Conservation (phyloP, 768 basidiomycete species). For the Lepiota venenata region DNA sequence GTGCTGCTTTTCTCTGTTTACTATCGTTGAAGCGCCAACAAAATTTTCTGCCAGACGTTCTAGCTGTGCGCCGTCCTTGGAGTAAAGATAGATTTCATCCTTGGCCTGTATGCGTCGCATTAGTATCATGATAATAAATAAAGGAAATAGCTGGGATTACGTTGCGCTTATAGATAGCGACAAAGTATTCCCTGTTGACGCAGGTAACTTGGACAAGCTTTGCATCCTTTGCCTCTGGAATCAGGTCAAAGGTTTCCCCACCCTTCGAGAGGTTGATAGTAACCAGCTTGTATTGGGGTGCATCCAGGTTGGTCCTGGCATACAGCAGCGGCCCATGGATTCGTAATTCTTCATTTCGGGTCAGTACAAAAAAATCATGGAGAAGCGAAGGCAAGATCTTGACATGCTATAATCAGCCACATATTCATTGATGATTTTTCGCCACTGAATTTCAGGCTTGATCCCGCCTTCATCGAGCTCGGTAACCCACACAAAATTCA, state of each 20-base stretch:
- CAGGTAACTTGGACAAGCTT: constrained; percentile 1
- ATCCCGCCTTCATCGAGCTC: constrained; percentile 57
- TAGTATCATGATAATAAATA: background rate
- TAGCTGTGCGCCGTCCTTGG: background rate
- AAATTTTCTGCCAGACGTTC: background rate
- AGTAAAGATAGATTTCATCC: constrained; percentile 6
- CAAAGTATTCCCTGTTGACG: constrained; percentile 5
- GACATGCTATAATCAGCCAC: constrained; percentile 64
- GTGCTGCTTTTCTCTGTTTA: background rate
- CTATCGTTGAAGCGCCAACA: background rate
- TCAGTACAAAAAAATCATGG: background rate
- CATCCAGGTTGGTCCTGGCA: too few species aligned
- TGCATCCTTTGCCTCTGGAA: background rate
- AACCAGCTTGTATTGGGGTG: background rate
- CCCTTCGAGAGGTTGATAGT: background rate
- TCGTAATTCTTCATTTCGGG: background rate
- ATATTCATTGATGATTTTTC: constrained; percentile 65
- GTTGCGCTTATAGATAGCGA: constrained; percentile 1
- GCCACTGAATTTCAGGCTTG: constrained; percentile 42
- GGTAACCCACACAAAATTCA: constrained; percentile 71
- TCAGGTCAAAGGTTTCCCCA: constrained; percentile 1
- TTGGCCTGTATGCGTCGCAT: background rate
- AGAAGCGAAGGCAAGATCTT: constrained; percentile 20
- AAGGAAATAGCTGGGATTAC: background rate
- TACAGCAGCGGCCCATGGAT: too few species aligned